Percentiles rank a stretch among this genome's conserved stretches.
Conservation (phyloP, 306 rosid genomes). For the Crataegus laevigata region DNA sequence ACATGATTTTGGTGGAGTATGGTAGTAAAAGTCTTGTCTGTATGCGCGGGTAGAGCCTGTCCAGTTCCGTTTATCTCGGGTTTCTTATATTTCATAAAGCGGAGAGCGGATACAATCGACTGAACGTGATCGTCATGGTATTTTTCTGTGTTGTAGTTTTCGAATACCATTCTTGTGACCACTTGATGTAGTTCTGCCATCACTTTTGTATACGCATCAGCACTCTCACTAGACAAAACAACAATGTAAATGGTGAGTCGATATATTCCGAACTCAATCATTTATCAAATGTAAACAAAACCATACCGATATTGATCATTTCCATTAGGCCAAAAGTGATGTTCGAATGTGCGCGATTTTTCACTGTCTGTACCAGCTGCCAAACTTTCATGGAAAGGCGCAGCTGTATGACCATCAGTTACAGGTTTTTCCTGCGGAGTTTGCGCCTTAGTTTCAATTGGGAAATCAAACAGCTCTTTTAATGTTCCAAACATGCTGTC, state of each 20-base stretch:
- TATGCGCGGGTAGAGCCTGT: neutral
- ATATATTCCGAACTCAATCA: too few relatives aligned
- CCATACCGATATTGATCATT: neutral
- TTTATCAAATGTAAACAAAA: too few relatives aligned
- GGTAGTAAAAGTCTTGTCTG: neutral
- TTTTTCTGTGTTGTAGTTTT: too few relatives aligned
- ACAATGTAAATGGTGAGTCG: too few relatives aligned
- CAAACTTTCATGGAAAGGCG: neutral
- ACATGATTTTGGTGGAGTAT: neutral
- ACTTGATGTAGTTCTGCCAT: too few relatives aligned
- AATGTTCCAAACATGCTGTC: neutral
- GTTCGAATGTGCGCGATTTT: neutral
- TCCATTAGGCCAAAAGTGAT: conserved; percentile 26
- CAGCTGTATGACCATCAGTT: neutral
- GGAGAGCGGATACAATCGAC: neutral
- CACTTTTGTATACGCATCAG: too few relatives aligned
- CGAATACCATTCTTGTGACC: too few relatives aligned
- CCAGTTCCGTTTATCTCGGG: neutral
- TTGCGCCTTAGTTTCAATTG: neutral
- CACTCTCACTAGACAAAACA: too few relatives aligned
- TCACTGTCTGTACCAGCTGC: too few relatives aligned
- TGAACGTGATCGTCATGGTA: too few relatives aligned
- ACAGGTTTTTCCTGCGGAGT: neutral
- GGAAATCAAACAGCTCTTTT: conserved; percentile 11
- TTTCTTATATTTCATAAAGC: neutral